Percentiles rank a stretch among this genome's conserved stretches.
Conservation (phyloP, 371 early-diverging fungal genomes). For the Rhizopus sp. region DNA sequence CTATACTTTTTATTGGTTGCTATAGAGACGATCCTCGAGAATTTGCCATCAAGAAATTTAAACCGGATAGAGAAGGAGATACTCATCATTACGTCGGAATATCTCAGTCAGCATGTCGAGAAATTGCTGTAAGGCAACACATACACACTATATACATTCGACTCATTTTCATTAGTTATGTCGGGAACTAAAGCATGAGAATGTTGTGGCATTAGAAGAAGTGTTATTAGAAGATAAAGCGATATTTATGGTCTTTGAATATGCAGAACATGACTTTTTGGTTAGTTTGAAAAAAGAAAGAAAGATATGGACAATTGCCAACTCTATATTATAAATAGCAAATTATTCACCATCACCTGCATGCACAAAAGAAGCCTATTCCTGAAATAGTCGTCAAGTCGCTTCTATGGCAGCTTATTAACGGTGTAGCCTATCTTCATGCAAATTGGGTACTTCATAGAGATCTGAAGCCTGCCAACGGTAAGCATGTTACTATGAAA, state of each 20-base stretch:
- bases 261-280: constrained; percentile 92
- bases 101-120: constrained; percentile 93
- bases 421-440: constrained; percentile 90
- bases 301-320: neutral
- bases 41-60: constrained; percentile 94
- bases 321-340: constrained; percentile 49
- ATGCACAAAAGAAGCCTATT: constrained; percentile 74
- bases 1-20: neutral
- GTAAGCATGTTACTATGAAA: constrained; percentile 18
- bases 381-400: constrained; percentile 86
- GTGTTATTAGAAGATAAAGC: constrained; percentile 88
- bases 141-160: neutral
- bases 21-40: constrained; percentile 59
- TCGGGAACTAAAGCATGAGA: constrained; percentile 86
- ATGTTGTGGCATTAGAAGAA: constrained; percentile 82
- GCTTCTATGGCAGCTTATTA: constrained; percentile 88
- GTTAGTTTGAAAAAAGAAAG: constrained; percentile 41
- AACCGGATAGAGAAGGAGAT: constrained; percentile 93
- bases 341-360: constrained; percentile 84
- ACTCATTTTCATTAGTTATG: constrained; percentile 60
- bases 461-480: constrained; percentile 92
- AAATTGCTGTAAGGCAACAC: constrained; percentile 70
- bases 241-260: constrained; percentile 94
- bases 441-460: constrained; percentile 93
- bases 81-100: constrained; percentile 78